Evolutionary conservation across 768 basidiomycete genomes (phyloP).

Genomic region (Amanita pseudoporphyria): DNA sequence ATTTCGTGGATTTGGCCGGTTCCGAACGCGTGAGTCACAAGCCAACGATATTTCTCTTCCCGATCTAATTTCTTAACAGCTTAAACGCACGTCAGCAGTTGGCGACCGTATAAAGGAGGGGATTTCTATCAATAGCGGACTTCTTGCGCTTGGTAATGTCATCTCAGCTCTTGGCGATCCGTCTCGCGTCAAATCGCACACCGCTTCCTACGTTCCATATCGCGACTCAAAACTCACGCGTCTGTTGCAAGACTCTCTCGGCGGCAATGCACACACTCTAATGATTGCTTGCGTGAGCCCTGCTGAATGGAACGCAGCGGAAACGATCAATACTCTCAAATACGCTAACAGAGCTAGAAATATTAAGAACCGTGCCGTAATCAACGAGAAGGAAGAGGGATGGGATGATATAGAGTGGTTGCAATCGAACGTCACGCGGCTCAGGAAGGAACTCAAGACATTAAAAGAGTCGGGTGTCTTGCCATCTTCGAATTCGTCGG

Average conservation of each 20-base stretch:
- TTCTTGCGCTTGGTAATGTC: constrained; percentile 94
- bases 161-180: constrained; percentile 97
- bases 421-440: constrained; percentile 73
- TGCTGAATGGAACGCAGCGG: constrained; percentile 89
- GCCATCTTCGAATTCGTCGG: constrained; percentile 25
- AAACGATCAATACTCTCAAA: constrained; percentile 92
- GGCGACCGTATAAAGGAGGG: constrained; percentile 98
- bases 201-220: constrained; percentile 88
- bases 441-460: constrained; percentile 79
- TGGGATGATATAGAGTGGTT: constrained; percentile 99
- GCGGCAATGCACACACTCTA: constrained; percentile 94
- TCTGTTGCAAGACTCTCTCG: constrained; percentile 91
- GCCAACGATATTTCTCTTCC: constrained; percentile 3
- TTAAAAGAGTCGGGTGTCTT: constrained; percentile 58
- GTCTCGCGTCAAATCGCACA: constrained; percentile 71
- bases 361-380: constrained; percentile 89
- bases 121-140: constrained; percentile 97
- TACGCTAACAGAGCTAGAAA: constrained; percentile 96
- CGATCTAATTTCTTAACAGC: constrained; percentile 29
- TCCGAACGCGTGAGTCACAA: constrained; percentile 74
- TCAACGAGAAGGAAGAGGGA: constrained; percentile 93
- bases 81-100: constrained; percentile 92
- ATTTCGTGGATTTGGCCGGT: constrained; percentile 97
- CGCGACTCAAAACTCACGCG: constrained; percentile 98
- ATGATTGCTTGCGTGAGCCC: constrained; percentile 99